Base-by-base conservation (phyloP, 345 rosid genomes). In the Populus alba region DNA sequence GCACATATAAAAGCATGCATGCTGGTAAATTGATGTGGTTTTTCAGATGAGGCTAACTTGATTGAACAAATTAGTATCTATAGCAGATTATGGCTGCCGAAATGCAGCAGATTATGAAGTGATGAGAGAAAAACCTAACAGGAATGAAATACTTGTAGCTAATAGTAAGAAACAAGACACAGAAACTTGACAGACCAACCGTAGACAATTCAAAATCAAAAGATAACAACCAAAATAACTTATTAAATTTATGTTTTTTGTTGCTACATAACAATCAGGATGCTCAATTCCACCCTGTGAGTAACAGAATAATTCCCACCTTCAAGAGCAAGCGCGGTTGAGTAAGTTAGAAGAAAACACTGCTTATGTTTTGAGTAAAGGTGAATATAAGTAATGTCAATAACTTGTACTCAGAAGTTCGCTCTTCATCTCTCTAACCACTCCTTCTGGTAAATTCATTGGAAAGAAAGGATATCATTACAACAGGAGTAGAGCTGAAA, bases 361-460 rank as follows among this genome's bases (percentile, higher is more conserved):
- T 49, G 69, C 37, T 39, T 29, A 8, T 75, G 49, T 47, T 33
- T 47, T 41, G 7, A 29, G 23, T 9, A 47, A 69, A 61, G 78
- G 72, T 5, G 33, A 49, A 25, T 15, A 37, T 27, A 35, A 33
- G 16, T 33, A 68, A 3, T 39, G 68, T 35, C 65, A 59, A n/a
- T 23, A n/a, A 66, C 51, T 68, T 20, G 12, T 43, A 70, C 77
- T 41, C 35, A 10, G 69, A 61, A 35, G 16, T 72, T 71, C 18
- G 45, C n/a, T 73, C 63, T 62, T 72, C 77, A 62, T n/a, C 77
- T 78, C 61, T 71, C 4, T 61, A 23, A 72, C 49, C 18, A 17
- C 51, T n/a, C 17, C 70, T n/a, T 57, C 31, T 51, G 16, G 49
- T 37, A 18, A 38, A 39, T 72, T 66, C 25, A 18, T 0, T 12